Evolutionary conservation across 2,329 filamentous ascomycete genomes (phyloP), one percentile per base, ranked within the genome.

Genomic region (Exophiala oligosperma): DNA sequence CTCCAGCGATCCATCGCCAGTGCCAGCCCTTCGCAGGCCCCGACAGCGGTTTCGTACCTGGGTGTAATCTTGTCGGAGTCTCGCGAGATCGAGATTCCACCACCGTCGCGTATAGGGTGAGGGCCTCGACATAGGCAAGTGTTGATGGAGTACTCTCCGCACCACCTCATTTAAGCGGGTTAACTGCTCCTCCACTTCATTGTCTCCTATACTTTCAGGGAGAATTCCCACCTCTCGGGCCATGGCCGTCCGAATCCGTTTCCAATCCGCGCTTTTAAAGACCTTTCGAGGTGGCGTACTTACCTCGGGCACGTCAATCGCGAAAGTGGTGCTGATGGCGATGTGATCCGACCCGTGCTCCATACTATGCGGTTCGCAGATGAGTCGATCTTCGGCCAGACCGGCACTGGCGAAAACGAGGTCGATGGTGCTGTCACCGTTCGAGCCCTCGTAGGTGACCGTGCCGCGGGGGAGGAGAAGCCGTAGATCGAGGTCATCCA

Each of bases 401-500:
- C 3, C 38, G 11, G 3, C 9, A 14, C 38, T 41, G 3, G 12
- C 17, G 38, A 41, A 41, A 21, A 11, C 11, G 17, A 41, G 38
- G 38, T 41, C 38, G 38, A 41, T 41, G 3, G 38, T 3, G 38
- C 38, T 41, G 38, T 41, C 11, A 3, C 38, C 38, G 9, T 41
- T 41, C 38, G 38, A 41, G 38, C 38, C 17, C 38, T 11, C 38
- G 38, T 41, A 4, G 38, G 74, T 58, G n/a, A 74, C 74, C 26
- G 66, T 74, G 1, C 70, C 71, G 57, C 67, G 50, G 32, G 67
- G 71, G 2, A 75, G 70, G 28, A 76, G 59, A 62, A 71, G 73
- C 21, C 54, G 52, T 2, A 76, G 67, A 43, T 49, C 54, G 59
- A 66, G 67, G 40, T 74, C 65, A 59, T 57, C 69, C 62, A 75